phyloP scores from a whole-genome alignment of 2,329 filamentous ascomycete species.

The Colletotrichum falcatum region DNA sequence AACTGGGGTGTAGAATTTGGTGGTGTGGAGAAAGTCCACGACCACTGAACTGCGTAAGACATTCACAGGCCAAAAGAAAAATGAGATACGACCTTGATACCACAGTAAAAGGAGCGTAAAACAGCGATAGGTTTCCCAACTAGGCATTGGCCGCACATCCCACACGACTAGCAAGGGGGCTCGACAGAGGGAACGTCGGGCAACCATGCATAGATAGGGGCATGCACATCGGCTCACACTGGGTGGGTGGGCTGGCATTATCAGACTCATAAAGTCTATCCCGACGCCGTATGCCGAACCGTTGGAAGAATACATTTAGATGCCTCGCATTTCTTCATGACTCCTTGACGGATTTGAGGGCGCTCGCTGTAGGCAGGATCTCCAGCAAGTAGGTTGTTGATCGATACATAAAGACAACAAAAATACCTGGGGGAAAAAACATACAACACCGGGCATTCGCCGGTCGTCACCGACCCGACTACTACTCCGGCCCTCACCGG shows the following conservation, averaged over 20 bases:
- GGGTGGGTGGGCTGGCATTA: slow-evolving; percentile 3
- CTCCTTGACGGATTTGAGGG: too few species aligned
- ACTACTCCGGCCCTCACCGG: too few species aligned
- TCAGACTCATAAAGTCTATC: slow-evolving; percentile 28
- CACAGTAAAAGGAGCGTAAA: not conserved
- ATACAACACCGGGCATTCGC: too few species aligned
- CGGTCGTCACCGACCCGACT: too few species aligned
- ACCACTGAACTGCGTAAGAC: not conserved
- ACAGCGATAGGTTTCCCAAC: not conserved
- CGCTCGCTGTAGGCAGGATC: too few species aligned
- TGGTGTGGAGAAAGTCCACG: slow-evolving; percentile 1
- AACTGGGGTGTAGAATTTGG: slow-evolving; percentile 72
- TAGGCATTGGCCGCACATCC: slow-evolving; percentile 1
- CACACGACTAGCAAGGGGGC: not conserved
- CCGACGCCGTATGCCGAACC: slow-evolving; percentile 6
- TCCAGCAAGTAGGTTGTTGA: too few species aligned
- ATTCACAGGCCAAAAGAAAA: slow-evolving; percentile 7
- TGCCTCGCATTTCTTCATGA: not conserved
- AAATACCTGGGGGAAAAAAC: too few species aligned
- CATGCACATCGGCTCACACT: slow-evolving; percentile 14
- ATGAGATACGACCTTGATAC: slow-evolving; percentile 6
- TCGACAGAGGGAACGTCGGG: not conserved
- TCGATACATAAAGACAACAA: too few species aligned
- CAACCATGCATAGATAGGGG: not conserved
- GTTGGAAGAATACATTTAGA: not conserved